Percentiles rank a stretch among this genome's conserved stretches.
These are phyloP conservation scores for Auricularia cornea DNA, from an alignment of 768 basidiomycete genomes.

Conservation along the genomic window DNA sequence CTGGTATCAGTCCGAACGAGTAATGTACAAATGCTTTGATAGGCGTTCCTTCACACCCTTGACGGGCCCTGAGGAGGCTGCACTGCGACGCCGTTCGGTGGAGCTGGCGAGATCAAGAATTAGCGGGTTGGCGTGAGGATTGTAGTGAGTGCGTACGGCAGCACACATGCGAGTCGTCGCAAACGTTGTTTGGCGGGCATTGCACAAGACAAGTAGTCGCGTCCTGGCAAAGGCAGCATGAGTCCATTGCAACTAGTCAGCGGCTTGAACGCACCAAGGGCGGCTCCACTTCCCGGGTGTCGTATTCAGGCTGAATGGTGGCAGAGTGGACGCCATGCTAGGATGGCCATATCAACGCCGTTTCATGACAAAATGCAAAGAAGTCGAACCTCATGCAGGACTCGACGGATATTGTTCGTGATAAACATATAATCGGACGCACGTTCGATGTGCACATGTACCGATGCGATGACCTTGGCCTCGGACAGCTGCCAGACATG, in stretches of 20 bases:
- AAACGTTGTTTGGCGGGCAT: neutral
- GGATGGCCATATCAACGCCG: neutral
- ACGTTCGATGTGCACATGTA: constrained; percentile 82
- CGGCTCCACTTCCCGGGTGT: constrained; percentile 16
- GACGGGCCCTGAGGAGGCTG: no score
- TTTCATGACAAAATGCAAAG: no score
- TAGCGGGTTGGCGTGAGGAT: neutral
- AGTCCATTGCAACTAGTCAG: neutral
- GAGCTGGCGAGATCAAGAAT: neutral
- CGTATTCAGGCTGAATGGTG: constrained; percentile 90
- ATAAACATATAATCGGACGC: constrained; percentile 87
- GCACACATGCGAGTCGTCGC: neutral
- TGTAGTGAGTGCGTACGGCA: neutral
- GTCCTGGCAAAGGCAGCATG: neutral
- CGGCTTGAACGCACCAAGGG: neutral
- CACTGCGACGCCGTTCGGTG: constrained; percentile 25
- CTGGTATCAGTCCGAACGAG: no score
- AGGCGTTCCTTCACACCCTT: no score
- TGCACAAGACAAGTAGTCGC: neutral
- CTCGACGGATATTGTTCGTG: constrained; percentile 73
- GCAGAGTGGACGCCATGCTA: constrained; percentile 88
- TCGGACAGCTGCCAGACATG: constrained; percentile 98
- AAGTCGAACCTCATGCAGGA: constrained; percentile 44
- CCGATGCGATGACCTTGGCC: constrained; percentile 88
- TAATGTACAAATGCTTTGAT: no score